Conservation (phyloP, 2,329 filamentous ascomycete genomes). For the Aspergillus brasiliensis region DNA sequence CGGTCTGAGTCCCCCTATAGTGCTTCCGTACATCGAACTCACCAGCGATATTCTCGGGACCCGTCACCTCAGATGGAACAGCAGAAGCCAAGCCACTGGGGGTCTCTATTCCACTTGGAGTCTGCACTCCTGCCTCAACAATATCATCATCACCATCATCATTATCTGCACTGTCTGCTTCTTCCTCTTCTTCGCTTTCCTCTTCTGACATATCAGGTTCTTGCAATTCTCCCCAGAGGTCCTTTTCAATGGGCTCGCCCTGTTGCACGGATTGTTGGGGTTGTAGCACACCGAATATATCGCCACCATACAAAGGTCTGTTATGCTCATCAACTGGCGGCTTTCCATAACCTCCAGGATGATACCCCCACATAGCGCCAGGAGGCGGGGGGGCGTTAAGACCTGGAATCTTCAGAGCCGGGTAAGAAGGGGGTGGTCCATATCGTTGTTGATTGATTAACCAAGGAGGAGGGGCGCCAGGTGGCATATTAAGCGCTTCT, state of each 20-base stretch:
- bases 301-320: constrained; percentile 85
- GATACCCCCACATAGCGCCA: constrained; percentile 91
- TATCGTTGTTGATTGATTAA: constrained; percentile 95
- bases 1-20: constrained; percentile 81
- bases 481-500: constrained; percentile 90
- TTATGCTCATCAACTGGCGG: constrained; percentile 94
- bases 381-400: constrained; percentile 90
- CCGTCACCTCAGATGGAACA: constrained; percentile 76
- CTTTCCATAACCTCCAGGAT: constrained; percentile 93
- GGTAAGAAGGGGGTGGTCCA: constrained; percentile 91
- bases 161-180: constrained; percentile 61
- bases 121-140: constrained; percentile 59
- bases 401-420: constrained; percentile 90
- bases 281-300: constrained; percentile 82
- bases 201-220: constrained; percentile 72
- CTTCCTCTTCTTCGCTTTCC: constrained; percentile 69
- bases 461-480: constrained; percentile 92
- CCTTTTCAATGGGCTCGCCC: constrained; percentile 81
- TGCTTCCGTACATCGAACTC: constrained; percentile 92
- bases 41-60: constrained; percentile 74
- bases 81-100: constrained; percentile 78
- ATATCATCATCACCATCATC: constrained; percentile 59
- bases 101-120: constrained; percentile 74
- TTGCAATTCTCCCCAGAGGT: constrained; percentile 89
- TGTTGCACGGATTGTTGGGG: constrained; percentile 63